phyloP scores from a whole-genome alignment of 352 stramenopile species.

The Globisporangium perplexum region DNA sequence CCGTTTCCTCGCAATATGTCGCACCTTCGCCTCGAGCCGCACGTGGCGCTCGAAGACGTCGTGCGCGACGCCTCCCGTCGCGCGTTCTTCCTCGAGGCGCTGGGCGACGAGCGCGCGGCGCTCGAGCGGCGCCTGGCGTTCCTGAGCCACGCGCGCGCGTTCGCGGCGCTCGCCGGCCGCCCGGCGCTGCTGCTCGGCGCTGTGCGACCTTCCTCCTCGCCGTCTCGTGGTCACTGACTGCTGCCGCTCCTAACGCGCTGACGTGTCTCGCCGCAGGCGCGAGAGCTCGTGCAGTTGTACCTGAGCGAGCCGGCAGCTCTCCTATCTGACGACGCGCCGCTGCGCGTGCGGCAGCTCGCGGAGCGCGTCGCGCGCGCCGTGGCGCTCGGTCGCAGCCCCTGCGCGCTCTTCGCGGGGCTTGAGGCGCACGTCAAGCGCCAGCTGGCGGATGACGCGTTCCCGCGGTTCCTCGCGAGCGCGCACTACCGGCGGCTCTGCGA shows the following conservation, averaged over 20 bases:
- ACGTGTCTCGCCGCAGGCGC: constrained; percentile 22
- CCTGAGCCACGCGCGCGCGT: constrained; percentile 46
- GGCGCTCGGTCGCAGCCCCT: constrained; percentile 20
- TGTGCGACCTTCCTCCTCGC: constrained; percentile 14
- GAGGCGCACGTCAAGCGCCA: constrained; percentile 41
- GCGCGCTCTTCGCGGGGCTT: constrained; percentile 59
- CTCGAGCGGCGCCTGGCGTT: constrained; percentile 58
- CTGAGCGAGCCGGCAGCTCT: constrained; percentile 23
- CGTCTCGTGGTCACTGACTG: background rate
- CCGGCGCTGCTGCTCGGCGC: constrained; percentile 35
- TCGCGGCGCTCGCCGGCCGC: constrained; percentile 43
- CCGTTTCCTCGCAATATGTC: too few relatives aligned
- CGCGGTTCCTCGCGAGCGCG: constrained; percentile 33
- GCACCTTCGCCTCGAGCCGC: background rate
- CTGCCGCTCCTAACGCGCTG: background rate
- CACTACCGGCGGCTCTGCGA: constrained; percentile 54
- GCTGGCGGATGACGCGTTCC: constrained; percentile 48
- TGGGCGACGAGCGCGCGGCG: constrained; percentile 41
- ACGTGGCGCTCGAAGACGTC: constrained; percentile 50
- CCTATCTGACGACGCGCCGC: constrained; percentile 15
- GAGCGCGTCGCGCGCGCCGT: constrained; percentile 26
- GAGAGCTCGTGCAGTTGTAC: constrained; percentile 36
- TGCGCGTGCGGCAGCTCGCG: constrained; percentile 20
- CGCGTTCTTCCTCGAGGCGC: constrained; percentile 53
- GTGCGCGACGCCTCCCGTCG: constrained; percentile 49